A percentile compares a stretch with the other conserved stretches of the same genome.
Conservation (phyloP, 2,329 filamentous ascomycete species). For the Bipolaris oryzae region DNA sequence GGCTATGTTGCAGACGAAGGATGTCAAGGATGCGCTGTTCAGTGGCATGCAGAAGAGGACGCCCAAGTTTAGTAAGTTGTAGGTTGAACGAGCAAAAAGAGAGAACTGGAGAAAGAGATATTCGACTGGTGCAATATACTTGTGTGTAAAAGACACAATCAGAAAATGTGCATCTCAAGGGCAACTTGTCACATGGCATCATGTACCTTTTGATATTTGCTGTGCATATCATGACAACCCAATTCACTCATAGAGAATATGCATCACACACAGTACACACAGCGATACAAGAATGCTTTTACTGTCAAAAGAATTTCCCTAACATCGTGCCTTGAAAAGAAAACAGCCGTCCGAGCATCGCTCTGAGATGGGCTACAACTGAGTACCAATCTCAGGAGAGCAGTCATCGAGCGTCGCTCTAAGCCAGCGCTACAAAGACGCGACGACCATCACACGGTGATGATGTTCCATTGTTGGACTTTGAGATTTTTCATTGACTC, state of each 20-base stretch:
- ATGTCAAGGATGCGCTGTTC: slow-evolving; percentile 75
- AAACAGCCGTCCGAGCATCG: slow-evolving; percentile 55
- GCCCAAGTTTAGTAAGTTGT: slow-evolving; percentile 86
- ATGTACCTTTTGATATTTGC: background rate
- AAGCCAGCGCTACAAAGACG: slow-evolving; percentile 4
- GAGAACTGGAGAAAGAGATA: background rate
- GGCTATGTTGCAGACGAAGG: slow-evolving; percentile 78
- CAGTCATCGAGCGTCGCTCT: background rate
- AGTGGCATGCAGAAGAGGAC: slow-evolving; percentile 79
- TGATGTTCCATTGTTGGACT: slow-evolving; percentile 35
- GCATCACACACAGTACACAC: background rate
- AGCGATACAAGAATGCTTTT: background rate
- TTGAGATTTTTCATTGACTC: slow-evolving; percentile 53
- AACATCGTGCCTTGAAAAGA: slow-evolving; percentile 59
- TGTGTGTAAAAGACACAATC: background rate
- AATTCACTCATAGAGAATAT: background rate
- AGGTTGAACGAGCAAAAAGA: slow-evolving; percentile 2
- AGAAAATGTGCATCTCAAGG: too few relatives aligned
- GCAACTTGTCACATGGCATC: too few relatives aligned
- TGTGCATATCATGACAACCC: background rate
- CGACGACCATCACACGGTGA: slow-evolving; percentile 9
- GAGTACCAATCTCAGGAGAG: background rate
- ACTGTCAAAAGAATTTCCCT: background rate
- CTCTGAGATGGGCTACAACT: background rate
- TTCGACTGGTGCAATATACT: background rate